A percentile compares a stretch with the other conserved stretches of the same genome.
Evolutionary conservation across 768 basidiomycete species (phyloP).

Genomic region (Trametes gibbosa): DNA sequence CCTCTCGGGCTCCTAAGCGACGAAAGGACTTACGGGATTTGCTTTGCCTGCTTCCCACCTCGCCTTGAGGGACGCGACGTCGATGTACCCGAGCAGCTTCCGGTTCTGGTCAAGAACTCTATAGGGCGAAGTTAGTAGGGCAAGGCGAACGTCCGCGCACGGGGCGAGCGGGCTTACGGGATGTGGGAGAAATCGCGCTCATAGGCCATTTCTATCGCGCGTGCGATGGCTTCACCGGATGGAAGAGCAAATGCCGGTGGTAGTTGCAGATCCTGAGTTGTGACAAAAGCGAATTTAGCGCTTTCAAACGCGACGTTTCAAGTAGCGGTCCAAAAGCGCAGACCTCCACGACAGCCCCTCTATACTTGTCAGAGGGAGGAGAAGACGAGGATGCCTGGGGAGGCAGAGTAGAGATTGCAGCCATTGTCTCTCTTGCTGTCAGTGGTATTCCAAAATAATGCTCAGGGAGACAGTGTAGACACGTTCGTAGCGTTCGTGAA

Average conservation of each 20-base stretch:
- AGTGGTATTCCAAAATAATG: background rate
- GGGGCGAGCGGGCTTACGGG: slow-evolving; percentile 52
- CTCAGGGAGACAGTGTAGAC: background rate
- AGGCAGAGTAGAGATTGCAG: background rate
- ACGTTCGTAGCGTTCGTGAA: background rate
- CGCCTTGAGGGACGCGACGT: slow-evolving; percentile 69
- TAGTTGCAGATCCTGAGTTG: slow-evolving; percentile 65
- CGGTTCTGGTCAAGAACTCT: slow-evolving; percentile 70
- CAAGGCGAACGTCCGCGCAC: background rate
- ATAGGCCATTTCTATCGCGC: slow-evolving; percentile 84
- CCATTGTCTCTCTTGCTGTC: background rate
- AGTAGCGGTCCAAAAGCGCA: background rate
- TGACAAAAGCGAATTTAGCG: too few species aligned
- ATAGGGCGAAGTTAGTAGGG: background rate
- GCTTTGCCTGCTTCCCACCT: slow-evolving; percentile 76
- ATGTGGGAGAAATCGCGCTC: slow-evolving; percentile 94
- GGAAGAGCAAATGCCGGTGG: slow-evolving; percentile 87
- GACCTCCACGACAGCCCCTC: slow-evolving; percentile 91
- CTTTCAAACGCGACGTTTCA: background rate
- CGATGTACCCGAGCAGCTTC: slow-evolving; percentile 81
- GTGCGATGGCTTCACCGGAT: slow-evolving; percentile 62
- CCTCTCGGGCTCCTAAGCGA: background rate
- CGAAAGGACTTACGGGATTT: slow-evolving; percentile 56
- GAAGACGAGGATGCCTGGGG: slow-evolving; percentile 3
- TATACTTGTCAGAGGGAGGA: slow-evolving; percentile 53